A percentile compares a stretch with the other conserved stretches of the same genome.
phyloP scores from a whole-genome alignment of 345 rosid species.

The Stellera chamaejasme region DNA sequence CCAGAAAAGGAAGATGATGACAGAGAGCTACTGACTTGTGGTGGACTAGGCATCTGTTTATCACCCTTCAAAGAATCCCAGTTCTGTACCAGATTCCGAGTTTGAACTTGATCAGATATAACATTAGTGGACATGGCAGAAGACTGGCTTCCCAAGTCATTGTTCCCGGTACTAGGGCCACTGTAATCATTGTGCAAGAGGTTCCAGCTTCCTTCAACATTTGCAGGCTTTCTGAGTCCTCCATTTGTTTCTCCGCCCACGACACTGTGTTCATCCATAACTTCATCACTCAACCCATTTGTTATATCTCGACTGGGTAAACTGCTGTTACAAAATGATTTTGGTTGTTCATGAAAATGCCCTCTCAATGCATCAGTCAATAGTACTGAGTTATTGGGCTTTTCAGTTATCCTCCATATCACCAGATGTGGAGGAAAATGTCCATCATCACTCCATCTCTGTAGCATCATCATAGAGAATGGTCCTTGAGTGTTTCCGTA shows the following conservation, averaged over 20 bases:
- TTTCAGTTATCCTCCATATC: constrained; percentile 68
- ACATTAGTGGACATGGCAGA: constrained; percentile 24
- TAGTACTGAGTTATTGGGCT: constrained; percentile 55
- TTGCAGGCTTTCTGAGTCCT: constrained; percentile 14
- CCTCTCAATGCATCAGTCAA: constrained; percentile 70
- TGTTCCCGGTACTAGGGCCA: constrained; percentile 14
- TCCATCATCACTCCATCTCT: constrained; percentile 63
- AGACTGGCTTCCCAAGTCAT: constrained; percentile 30
- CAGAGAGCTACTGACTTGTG: constrained; percentile 28
- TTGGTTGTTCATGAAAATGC: constrained; percentile 21
- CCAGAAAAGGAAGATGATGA: constrained; percentile 28
- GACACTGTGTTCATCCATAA: constrained; percentile 17
- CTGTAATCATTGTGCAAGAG: constrained; percentile 24
- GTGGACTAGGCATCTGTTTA: constrained; percentile 25
- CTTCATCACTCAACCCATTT: constrained; percentile 14
- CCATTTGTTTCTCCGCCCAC: constrained; percentile 14
- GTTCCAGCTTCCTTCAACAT: constrained; percentile 20
- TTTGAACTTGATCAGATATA: constrained; percentile 24
- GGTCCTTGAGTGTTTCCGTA: constrained; percentile 80
- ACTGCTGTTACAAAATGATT: constrained; percentile 11
- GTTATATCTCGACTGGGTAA: constrained; percentile 15
- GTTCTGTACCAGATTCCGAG: constrained; percentile 18
- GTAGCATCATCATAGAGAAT: constrained; percentile 58
- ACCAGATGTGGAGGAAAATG: constrained; percentile 64
- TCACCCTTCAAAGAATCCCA: constrained; percentile 23